Percentiles rank a stretch among this genome's conserved stretches.
Evolutionary conservation across 805 yeast species (phyloP).

Genomic region (Ascoidea asiatica): DNA sequence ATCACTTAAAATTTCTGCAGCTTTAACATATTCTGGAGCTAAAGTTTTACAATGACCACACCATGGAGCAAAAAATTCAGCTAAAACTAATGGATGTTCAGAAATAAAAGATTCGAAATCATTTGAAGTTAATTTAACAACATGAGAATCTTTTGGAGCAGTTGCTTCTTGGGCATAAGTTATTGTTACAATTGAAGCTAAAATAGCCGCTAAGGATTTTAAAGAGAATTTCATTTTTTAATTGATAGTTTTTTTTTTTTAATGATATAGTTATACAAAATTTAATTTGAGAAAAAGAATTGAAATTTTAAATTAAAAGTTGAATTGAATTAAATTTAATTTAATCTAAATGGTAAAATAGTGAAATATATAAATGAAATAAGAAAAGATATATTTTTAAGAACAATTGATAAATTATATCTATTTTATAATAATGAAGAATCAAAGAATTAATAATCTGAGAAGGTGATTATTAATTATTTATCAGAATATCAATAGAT

Average conservation of each 20-base stretch:
- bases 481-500: no score
- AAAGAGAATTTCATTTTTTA: constrained; percentile 25
- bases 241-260: background rate
- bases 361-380: no score
- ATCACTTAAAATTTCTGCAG: constrained; percentile 49
- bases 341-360: no score
- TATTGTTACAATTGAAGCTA: constrained; percentile 21
- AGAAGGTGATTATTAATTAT: no score
- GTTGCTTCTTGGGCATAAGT: constrained; percentile 44
- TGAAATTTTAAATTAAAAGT: no score
- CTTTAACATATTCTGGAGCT: constrained; percentile 69
- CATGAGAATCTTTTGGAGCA: constrained; percentile 78
- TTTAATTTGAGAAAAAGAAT: no score
- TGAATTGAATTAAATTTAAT: no score
- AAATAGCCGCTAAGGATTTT: constrained; percentile 25
- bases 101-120: constrained; percentile 53
- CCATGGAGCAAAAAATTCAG: constrained; percentile 94
- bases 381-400: no score
- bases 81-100: constrained; percentile 65
- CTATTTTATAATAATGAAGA: no score
- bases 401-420: no score
- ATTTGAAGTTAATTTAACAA: constrained; percentile 59
- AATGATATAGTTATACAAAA: no score
- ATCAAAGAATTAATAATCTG: no score
- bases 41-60: constrained; percentile 90